Evolutionary conservation across 2,329 filamentous ascomycete species (phyloP), one percentile per base, ranked within the genome.

Genomic region (Magnaporthiopsis incrustans): DNA sequence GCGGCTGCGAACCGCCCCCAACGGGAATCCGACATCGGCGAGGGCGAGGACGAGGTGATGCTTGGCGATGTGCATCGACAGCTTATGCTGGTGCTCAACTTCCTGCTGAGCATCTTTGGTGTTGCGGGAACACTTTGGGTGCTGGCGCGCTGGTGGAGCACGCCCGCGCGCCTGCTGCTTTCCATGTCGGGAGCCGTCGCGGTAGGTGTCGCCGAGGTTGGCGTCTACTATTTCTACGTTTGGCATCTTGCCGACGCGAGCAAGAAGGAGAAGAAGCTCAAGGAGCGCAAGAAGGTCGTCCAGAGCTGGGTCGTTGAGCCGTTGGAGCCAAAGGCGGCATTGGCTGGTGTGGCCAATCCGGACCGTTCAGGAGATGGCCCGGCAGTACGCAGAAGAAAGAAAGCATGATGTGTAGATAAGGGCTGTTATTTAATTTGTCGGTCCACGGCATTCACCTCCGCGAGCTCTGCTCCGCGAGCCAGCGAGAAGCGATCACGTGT

Each of bases 51-150:
- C 67, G 87, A 89, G 2, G 77, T 89, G 2, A 88, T 86, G 2
- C 88, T 87, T 67, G 82, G 84, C 50, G 90, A 95, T 66, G 81
- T 95, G 1, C 89, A 94, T 73, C 82, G 90, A n/a, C 91, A 95
- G 71, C 78, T 95, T 64, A 87, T 90, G 57, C 80, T 98, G 10
- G 92, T 98, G 62, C 82, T 96, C 70, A 99, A 98, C 74, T 92
- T 98, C 62, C 78, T 97, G 56, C 81, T 97, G 63, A 96, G 91
- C 62, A 90, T 97, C 63, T 78, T 94, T 3, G 91, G 93, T 59
- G 90, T 89, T 62, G 89, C 87, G 3, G 86, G 83, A 2, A 90
- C 89, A 10, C 82, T 95, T 44, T 95, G 90, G 91, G 81, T 92
- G n/a, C 83, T 84, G 22, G 89, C 89, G 1, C 81, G 87, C 62